Evolutionary conservation across 768 basidiomycete species (phyloP).

Genomic region (Sporobolomyces roseus): DNA sequence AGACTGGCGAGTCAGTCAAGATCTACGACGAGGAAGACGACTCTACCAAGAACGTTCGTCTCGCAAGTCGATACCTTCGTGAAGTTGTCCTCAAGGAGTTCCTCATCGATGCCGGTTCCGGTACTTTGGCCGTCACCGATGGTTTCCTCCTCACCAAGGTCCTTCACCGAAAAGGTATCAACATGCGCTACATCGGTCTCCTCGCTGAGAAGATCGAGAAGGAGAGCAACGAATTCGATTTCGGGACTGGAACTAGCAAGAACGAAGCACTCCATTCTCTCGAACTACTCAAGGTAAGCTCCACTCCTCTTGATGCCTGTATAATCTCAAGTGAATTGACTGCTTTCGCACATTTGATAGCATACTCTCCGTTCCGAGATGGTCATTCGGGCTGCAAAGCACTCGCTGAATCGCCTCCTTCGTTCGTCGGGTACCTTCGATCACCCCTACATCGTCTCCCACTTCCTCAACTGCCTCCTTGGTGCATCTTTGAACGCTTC

Average conservation of each 20-base stretch:
- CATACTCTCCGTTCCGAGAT: constrained; percentile 51
- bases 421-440: constrained; percentile 45
- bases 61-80: constrained; percentile 51
- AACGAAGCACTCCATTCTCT: constrained; percentile 24
- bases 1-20: constrained; percentile 2
- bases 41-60: constrained; percentile 51
- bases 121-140: constrained; percentile 48
- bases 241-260: constrained; percentile 19
- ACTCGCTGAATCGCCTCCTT: constrained; percentile 49
- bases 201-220: constrained; percentile 47
- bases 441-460: constrained; percentile 46
- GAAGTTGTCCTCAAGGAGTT: constrained; percentile 48
- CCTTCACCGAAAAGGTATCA: constrained; percentile 53
- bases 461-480: constrained; percentile 55
- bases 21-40: constrained; percentile 49
- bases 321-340: not conserved
- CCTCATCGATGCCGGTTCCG: constrained; percentile 47
- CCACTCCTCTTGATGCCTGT: not conserved
- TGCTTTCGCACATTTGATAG: not conserved
- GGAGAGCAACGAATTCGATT: constrained; percentile 41
- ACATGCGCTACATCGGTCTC: constrained; percentile 53
- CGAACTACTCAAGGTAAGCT: constrained; percentile 43
- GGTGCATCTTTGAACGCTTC: constrained; percentile 47
- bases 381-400: constrained; percentile 52
- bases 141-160: constrained; percentile 48